phyloP scores from a whole-genome alignment of 352 stramenopile species.

The Globisporangium canariense region DNA sequence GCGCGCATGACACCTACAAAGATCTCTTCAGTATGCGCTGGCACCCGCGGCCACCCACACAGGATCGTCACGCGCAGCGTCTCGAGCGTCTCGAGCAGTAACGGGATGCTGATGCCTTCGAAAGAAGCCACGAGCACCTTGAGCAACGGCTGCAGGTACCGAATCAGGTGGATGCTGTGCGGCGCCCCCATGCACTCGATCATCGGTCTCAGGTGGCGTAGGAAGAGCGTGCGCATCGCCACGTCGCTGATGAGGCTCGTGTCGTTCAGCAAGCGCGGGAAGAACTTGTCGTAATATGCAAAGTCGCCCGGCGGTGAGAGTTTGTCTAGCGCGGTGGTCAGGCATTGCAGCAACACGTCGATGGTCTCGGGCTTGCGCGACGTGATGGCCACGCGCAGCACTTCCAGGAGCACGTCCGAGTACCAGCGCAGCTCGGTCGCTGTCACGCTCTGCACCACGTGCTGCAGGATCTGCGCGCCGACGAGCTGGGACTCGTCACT shows the following conservation, averaged over 20 bases:
- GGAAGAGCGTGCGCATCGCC: slow-evolving; percentile 48
- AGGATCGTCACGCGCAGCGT: slow-evolving; percentile 50
- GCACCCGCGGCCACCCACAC: slow-evolving; percentile 65
- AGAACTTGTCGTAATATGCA: slow-evolving; percentile 68
- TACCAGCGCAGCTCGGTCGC: slow-evolving; percentile 81
- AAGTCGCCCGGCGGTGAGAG: slow-evolving; percentile 50
- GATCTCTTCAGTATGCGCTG: slow-evolving; percentile 62
- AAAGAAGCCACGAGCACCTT: slow-evolving; percentile 70
- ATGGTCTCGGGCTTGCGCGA: slow-evolving; percentile 53
- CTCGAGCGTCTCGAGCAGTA: slow-evolving; percentile 59
- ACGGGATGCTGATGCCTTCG: slow-evolving; percentile 48
- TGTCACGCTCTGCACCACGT: slow-evolving; percentile 62
- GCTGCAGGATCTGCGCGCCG: slow-evolving; percentile 53
- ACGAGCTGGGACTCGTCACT: slow-evolving; percentile 57
- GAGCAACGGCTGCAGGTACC: slow-evolving; percentile 75
- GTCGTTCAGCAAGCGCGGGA: slow-evolving; percentile 57
- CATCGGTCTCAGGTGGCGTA: slow-evolving; percentile 44
- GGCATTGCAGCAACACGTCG: slow-evolving; percentile 51
- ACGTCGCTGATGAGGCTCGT: slow-evolving; percentile 64
- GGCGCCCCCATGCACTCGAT: slow-evolving; percentile 53
- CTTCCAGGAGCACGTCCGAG: slow-evolving; percentile 66
- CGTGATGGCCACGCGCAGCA: slow-evolving; percentile 64
- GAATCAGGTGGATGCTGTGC: slow-evolving; percentile 64
- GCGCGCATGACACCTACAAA: slow-evolving; percentile 66
- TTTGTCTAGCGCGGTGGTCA: slow-evolving; percentile 58